phyloP scores from a whole-genome alignment of 31 red algal genomes.

The Odonthalia washingtoniensis region DNA sequence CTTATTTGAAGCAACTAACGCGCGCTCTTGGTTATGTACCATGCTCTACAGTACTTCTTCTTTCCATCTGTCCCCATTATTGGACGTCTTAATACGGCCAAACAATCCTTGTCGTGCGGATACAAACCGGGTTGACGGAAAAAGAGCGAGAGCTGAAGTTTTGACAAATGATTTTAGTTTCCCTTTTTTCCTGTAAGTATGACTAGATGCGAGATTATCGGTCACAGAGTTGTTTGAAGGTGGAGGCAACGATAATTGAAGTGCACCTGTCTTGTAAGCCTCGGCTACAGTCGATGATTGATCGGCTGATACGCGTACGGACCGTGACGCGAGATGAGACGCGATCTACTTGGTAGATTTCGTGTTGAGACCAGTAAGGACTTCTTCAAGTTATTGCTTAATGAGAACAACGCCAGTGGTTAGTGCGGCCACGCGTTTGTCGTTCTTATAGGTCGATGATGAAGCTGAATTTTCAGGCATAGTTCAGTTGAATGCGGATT shows the following conservation, averaged over 20 bases:
- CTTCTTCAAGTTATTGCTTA: not conserved
- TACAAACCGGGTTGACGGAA: slow-evolving; percentile 18
- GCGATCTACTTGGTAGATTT: not conserved
- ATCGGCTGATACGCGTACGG: not conserved
- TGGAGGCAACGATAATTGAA: slow-evolving; percentile 27
- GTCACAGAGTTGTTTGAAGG: slow-evolving; percentile 33
- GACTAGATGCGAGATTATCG: not conserved
- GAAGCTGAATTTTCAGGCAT: no score
- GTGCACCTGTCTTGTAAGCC: not conserved
- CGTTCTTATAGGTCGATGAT: not conserved
- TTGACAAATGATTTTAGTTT: slow-evolving; percentile 29
- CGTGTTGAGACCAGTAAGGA: not conserved
- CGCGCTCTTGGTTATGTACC: not conserved
- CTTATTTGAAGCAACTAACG: not conserved
- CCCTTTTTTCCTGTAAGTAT: not conserved
- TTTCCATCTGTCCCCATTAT: not conserved
- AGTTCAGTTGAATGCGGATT: no score
- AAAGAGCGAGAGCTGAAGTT: not conserved
- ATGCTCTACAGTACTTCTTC: not conserved
- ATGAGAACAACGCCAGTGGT: not conserved
- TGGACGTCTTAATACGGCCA: slow-evolving; percentile 15
- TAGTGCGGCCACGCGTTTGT: not conserved
- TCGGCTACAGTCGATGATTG: not conserved
- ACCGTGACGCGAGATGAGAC: not conserved
- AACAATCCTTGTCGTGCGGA: slow-evolving; percentile 25